A percentile compares a stretch with the other conserved stretches of the same genome.
These are phyloP conservation scores for Boletus huronensis DNA, from an alignment of 768 basidiomycete species.

Conservation along the genomic window DNA sequence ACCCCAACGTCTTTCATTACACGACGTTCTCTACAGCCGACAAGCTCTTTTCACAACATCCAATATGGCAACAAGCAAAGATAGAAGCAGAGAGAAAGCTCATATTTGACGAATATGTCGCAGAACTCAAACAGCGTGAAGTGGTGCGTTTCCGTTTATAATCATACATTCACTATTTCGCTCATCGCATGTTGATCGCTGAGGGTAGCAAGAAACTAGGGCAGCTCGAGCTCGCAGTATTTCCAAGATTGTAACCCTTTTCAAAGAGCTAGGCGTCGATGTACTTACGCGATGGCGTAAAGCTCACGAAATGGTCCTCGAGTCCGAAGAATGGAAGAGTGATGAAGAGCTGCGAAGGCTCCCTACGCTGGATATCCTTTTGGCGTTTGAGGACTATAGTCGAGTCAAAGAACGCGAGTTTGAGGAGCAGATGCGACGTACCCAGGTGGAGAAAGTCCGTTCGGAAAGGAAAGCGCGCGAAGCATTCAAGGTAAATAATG, in stretches of 20 bases:
- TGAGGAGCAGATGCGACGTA: constrained; percentile 77
- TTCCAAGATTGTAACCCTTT: constrained; percentile 75
- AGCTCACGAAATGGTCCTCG: constrained; percentile 71
- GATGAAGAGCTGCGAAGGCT: constrained; percentile 78
- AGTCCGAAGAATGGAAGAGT: constrained; percentile 73
- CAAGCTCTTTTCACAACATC: constrained; percentile 79
- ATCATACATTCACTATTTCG: neutral
- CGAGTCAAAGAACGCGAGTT: constrained; percentile 87
- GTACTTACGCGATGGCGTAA: constrained; percentile 92
- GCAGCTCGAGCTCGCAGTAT: constrained; percentile 76
- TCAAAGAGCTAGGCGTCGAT: constrained; percentile 86
- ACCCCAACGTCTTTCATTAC: constrained; percentile 87
- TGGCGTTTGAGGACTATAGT: constrained; percentile 93
- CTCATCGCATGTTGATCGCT: constrained; percentile 6
- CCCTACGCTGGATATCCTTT: constrained; percentile 87
- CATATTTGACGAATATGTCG: constrained; percentile 90
- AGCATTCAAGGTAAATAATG: constrained; percentile 66
- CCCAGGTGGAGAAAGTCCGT: constrained; percentile 79
- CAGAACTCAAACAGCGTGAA: constrained; percentile 83
- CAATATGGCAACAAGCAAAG: constrained; percentile 86
- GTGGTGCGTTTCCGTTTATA: constrained; percentile 53
- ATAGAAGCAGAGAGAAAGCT: constrained; percentile 81
- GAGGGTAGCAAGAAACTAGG: constrained; percentile 68
- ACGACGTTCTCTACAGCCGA: constrained; percentile 89
- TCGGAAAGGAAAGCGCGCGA: constrained; percentile 89